Conservation (phyloP, 768 basidiomycete species). For the Suillus discolor region DNA sequence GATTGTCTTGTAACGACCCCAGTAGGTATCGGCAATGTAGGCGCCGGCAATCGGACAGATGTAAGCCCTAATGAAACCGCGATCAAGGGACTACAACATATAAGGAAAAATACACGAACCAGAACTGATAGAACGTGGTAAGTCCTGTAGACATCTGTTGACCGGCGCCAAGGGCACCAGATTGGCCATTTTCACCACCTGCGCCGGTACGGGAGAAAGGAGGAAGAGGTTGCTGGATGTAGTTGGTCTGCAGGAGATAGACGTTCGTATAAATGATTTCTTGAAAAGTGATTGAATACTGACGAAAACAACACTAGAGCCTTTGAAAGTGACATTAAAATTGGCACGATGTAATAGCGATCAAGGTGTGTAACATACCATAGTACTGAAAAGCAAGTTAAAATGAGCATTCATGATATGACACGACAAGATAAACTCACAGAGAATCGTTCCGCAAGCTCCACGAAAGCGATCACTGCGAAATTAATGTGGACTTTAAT, state of each 20-base stretch:
- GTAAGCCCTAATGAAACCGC: conserved; percentile 51
- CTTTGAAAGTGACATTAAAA: conserved; percentile 25
- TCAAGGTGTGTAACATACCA: conserved; percentile 37
- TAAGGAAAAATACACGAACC: conserved; percentile 39
- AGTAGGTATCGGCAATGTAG: conserved; percentile 71
- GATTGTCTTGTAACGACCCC: conserved; percentile 77
- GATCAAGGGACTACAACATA: not conserved
- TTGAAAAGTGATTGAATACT: conserved; percentile 14
- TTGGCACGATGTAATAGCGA: not conserved
- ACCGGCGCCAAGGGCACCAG: conserved; percentile 68
- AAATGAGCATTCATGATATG: not conserved
- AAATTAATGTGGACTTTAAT: not conserved
- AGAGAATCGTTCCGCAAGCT: conserved; percentile 77
- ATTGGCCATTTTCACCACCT: conserved; percentile 51
- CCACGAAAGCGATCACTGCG: conserved; percentile 64
- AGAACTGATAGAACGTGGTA: conserved; percentile 71
- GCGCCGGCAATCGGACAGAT: conserved; percentile 69
- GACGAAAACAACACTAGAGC: conserved; percentile 43
- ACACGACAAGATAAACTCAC: conserved; percentile 33
- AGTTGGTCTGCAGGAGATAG: conserved; percentile 55
- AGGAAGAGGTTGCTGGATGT: conserved; percentile 73
- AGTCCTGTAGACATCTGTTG: conserved; percentile 76
- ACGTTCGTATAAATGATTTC: not conserved
- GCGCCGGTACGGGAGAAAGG: conserved; percentile 66
- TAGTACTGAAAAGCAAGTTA: conserved; percentile 37